phyloP scores from a whole-genome alignment of 805 yeast species.

The Lipomyces yamanashiensis region DNA sequence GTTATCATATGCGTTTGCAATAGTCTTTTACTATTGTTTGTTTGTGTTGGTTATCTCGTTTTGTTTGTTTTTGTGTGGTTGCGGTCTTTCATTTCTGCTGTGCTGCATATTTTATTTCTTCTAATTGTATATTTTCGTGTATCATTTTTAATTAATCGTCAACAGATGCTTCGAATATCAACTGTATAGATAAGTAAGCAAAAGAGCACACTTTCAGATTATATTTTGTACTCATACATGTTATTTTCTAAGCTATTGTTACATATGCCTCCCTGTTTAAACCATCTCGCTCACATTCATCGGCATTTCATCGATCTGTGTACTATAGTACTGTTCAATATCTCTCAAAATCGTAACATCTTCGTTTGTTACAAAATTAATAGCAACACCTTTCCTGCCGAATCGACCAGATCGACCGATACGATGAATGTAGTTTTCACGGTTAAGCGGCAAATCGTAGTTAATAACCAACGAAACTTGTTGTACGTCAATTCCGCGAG shows the following conservation, averaged over 20 bases:
- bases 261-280: conserved; percentile 24
- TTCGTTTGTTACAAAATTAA: conserved; percentile 84
- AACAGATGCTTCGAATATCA: no score
- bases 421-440: conserved; percentile 95
- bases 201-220: background rate
- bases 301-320: conserved; percentile 95
- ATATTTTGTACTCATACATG: background rate
- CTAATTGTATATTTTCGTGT: no score
- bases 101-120: background rate
- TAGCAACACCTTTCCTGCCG: conserved; percentile 98
- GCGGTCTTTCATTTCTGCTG: background rate
- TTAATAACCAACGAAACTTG: conserved; percentile 94
- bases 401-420: conserved; percentile 98
- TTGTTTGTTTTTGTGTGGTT: background rate
- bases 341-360: conserved; percentile 78
- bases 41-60: background rate
- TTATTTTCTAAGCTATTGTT: background rate
- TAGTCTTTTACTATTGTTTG: background rate
- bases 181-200: no score
- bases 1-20: background rate
- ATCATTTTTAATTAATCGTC: no score
- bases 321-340: conserved; percentile 86
- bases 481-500: conserved; percentile 97
- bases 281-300: conserved; percentile 49
- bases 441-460: conserved; percentile 87